A percentile compares a stretch with the other conserved stretches of the same genome.
These are phyloP conservation scores for Patellifolia procumbens DNA, from an alignment of 179 eudicot species.

Conservation along the genomic window DNA sequence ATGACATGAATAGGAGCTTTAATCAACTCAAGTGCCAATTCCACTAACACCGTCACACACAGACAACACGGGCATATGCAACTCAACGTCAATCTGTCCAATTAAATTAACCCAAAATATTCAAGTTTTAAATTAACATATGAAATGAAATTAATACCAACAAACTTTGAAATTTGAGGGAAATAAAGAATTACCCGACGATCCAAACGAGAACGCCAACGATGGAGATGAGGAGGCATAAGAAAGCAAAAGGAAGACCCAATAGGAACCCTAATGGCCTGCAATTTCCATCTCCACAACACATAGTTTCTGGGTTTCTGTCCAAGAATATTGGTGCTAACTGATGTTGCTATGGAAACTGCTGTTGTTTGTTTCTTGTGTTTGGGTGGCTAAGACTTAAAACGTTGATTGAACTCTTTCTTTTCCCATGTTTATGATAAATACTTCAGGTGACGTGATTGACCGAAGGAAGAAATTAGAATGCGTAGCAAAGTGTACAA, in stretches of 20 bases:
- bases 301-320: slow-evolving; percentile 22
- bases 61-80: slow-evolving; percentile 86
- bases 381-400: too few species aligned
- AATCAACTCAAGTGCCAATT: slow-evolving; percentile 65
- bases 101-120: not conserved
- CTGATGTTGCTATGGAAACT: not conserved
- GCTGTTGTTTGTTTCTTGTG: not conserved
- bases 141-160: not conserved
- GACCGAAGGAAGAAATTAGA: not conserved
- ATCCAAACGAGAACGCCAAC: slow-evolving; percentile 59
- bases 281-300: slow-evolving; percentile 56
- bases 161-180: too few species aligned
- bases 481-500: not conserved
- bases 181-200: slow-evolving; percentile 45
- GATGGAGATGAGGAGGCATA: slow-evolving; percentile 54
- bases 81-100: slow-evolving; percentile 57
- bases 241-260: slow-evolving; percentile 70
- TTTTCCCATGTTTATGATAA: too few species aligned
- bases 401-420: too few species aligned
- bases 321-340: not conserved
- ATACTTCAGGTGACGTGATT: slow-evolving; percentile 6
- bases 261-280: slow-evolving; percentile 60
- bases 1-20: slow-evolving; percentile 86
- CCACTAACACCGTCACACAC: slow-evolving; percentile 79
- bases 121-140: not conserved